Percentiles rank a stretch among this genome's conserved stretches.
Evolutionary conservation across 441 rosid genomes (phyloP).

Genomic region (Cnidoscolus chayamansa): DNA sequence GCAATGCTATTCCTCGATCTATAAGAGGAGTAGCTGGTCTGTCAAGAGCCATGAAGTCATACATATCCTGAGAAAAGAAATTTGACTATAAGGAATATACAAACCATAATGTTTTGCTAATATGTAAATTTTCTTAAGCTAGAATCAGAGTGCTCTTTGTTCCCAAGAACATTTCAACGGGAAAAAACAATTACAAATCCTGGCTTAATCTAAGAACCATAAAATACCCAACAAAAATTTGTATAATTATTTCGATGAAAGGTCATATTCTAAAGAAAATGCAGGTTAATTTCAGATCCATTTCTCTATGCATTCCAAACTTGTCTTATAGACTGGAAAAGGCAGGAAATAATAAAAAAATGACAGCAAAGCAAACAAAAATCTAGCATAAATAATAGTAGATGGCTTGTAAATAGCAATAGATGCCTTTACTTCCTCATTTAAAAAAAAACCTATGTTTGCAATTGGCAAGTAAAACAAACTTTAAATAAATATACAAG

Average conservation of each 20-base stretch:
- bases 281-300: neutral
- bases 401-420: neutral
- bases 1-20: constrained; percentile 98
- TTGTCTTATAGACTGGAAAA: neutral
- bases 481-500: neutral
- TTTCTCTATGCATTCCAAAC: neutral
- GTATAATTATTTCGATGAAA: neutral
- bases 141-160: neutral
- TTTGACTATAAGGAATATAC: constrained; percentile 4
- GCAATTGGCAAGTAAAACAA: neutral
- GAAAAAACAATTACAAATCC: neutral
- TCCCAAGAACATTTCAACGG: neutral
- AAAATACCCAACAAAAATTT: neutral
- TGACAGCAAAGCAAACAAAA: neutral
- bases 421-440: neutral
- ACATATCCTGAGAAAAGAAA: constrained; percentile 75
- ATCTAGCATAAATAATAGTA: neutral
- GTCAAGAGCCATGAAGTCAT: constrained; percentile 92
- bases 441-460: neutral
- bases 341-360: neutral
- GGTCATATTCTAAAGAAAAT: neutral
- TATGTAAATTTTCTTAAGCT: neutral
- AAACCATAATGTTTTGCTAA: too few relatives aligned
- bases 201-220: neutral
- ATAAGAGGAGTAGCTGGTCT: constrained; percentile 74